Conservation (phyloP, 257 asterid species). For the Capsicum pubescens region DNA sequence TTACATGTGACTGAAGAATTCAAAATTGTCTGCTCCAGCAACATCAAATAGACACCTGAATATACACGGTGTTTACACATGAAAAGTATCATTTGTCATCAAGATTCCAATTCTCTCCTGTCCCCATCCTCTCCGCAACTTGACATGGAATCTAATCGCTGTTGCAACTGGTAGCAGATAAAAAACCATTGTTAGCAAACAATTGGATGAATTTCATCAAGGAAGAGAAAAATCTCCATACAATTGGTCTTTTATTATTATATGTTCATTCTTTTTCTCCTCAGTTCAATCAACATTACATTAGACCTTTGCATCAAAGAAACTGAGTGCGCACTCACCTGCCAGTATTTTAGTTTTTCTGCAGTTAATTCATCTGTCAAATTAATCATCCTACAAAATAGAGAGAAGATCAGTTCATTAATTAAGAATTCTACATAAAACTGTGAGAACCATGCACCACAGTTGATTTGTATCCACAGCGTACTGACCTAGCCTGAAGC, state of each 20-base stretch:
- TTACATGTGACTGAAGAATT: background rate
- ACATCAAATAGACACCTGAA: conserved; percentile 42
- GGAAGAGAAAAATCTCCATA: background rate
- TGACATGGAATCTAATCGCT: conserved; percentile 57
- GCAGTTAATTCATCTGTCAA: conserved; percentile 85
- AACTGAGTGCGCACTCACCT: conserved; percentile 52
- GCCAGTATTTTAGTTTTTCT: conserved; percentile 73
- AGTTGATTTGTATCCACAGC: background rate
- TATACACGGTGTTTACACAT: conserved; percentile 54
- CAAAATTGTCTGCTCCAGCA: background rate
- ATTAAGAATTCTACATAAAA: conserved; percentile 17
- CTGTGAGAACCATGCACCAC: background rate
- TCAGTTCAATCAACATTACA: background rate
- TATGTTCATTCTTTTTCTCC: background rate
- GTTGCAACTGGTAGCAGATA: conserved; percentile 71
- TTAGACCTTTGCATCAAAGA: background rate
- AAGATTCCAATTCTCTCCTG: conserved; percentile 63
- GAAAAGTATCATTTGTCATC: conserved; percentile 42
- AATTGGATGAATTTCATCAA: background rate
- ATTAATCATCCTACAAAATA: conserved; percentile 72
- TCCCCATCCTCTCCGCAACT: conserved; percentile 67
- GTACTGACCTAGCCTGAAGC: conserved; percentile 80
- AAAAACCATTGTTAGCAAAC: background rate
- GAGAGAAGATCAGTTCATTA: conserved; percentile 36
- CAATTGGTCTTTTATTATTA: background rate